phyloP scores from a whole-genome alignment of 2,329 filamentous ascomycete genomes.

The Diaporthe citri region DNA sequence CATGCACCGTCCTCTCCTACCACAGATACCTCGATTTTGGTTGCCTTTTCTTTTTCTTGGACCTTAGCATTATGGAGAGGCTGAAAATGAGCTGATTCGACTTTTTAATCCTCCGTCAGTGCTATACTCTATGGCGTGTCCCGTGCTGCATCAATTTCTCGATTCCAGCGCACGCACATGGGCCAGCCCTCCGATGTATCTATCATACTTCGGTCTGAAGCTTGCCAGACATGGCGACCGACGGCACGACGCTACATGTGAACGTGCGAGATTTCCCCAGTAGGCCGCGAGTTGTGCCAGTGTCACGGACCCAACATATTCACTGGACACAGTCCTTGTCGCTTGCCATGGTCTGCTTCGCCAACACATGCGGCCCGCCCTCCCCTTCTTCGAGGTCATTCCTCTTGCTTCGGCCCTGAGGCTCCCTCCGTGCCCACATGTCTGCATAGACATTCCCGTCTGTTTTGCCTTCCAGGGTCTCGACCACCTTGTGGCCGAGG shows the following conservation, averaged over 20 bases:
- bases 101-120: not conserved
- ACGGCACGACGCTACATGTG: not conserved
- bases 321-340: too few relatives aligned
- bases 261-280: not conserved
- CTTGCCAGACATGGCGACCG: too few relatives aligned
- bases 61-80: not conserved
- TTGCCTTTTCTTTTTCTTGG: too few relatives aligned
- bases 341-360: too few relatives aligned
- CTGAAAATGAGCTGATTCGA: not conserved
- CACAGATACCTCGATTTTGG: not conserved
- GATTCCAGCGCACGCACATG: not conserved
- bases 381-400: too few relatives aligned
- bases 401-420: not conserved
- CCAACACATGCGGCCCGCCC: too few relatives aligned
- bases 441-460: conserved; percentile 45
- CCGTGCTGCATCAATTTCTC: not conserved
- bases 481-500: conserved; percentile 48
- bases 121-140: too few relatives aligned
- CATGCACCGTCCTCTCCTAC: not conserved
- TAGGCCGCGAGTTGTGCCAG: too few relatives aligned
- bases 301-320: too few relatives aligned
- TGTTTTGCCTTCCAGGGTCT: conserved; percentile 46
- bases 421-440: conserved; percentile 48
- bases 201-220: not conserved
- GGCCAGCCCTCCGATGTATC: not conserved